Evolutionary conservation across 2,329 filamentous ascomycete genomes (phyloP).

Genomic region (Coniochaeta sp.): DNA sequence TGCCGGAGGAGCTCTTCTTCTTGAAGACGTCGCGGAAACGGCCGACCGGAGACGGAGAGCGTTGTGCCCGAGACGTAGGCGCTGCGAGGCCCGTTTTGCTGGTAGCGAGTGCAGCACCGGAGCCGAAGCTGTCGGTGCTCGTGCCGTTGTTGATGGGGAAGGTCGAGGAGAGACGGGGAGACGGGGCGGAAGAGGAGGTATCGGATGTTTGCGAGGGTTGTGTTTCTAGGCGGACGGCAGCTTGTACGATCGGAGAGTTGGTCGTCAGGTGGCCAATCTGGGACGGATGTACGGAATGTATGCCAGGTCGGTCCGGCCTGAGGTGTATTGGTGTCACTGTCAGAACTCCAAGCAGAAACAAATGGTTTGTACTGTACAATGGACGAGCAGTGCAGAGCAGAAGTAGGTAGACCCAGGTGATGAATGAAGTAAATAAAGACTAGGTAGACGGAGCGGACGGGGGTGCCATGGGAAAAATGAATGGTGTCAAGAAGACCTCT

Average conservation of each 20-base stretch:
- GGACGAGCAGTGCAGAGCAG: not conserved
- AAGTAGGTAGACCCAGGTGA: not conserved
- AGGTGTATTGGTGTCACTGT: conserved; percentile 26
- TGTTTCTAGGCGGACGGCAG: conserved; percentile 39
- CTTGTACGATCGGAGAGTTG: conserved; percentile 60
- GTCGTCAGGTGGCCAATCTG: conserved; percentile 62
- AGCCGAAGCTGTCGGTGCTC: conserved; percentile 23
- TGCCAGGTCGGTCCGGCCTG: conserved; percentile 24
- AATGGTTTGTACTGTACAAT: not conserved
- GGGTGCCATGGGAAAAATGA: too few relatives aligned
- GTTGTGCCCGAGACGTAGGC: conserved; percentile 37
- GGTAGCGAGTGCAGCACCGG: conserved; percentile 19
- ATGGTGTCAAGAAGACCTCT: too few relatives aligned
- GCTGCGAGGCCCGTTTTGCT: conserved; percentile 32
- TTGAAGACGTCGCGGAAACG: conserved; percentile 68
- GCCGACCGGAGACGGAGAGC: conserved; percentile 62
- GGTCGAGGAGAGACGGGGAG: conserved; percentile 27
- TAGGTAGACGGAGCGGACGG: not conserved
- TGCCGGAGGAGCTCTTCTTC: conserved; percentile 41
- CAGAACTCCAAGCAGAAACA: not conserved
- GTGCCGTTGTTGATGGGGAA: conserved; percentile 18
- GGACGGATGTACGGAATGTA: conserved; percentile 50
- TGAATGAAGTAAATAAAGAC: not conserved
- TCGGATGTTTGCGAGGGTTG: conserved; percentile 31
- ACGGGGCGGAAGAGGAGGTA: conserved; percentile 15